These are phyloP conservation scores for Corylus heterophylla DNA, from an alignment of 306 rosid species.

Conservation along the genomic window DNA sequence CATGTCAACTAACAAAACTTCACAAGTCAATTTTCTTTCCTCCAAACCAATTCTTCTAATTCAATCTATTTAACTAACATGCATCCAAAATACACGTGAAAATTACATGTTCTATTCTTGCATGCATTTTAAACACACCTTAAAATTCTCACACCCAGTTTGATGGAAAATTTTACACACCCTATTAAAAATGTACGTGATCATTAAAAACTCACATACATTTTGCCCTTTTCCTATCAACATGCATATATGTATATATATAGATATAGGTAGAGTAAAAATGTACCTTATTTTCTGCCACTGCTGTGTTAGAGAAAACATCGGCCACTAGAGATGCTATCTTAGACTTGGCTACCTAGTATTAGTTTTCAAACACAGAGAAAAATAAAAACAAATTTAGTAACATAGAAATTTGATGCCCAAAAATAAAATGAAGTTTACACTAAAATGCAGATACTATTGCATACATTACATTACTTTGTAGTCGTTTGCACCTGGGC, in stretches of 20 bases:
- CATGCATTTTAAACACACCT: no score
- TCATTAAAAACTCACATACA: no score
- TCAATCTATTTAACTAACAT: no score
- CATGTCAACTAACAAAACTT: constrained; percentile 12
- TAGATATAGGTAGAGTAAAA: no score
- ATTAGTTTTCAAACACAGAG: constrained; percentile 11
- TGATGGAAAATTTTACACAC: no score
- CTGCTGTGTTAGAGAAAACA: constrained; percentile 86
- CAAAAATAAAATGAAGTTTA: background rate
- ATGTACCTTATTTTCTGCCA: constrained; percentile 91
- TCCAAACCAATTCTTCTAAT: no score
- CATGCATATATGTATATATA: no score
- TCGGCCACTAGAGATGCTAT: constrained; percentile 83
- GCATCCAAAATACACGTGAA: no score
- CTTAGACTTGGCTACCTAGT: constrained; percentile 73
- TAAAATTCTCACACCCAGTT: no score
- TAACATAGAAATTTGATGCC: background rate
- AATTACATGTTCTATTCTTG: background rate
- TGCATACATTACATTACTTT: constrained; percentile 99
- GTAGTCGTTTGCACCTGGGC: constrained; percentile 73
- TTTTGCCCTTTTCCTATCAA: no score
- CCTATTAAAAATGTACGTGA: no score
- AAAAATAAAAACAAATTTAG: background rate
- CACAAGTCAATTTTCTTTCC: background rate
- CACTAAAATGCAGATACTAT: constrained; percentile 43